Conservation (phyloP, 495 filamentous ascomycete genomes). For the Podospora conica region DNA sequence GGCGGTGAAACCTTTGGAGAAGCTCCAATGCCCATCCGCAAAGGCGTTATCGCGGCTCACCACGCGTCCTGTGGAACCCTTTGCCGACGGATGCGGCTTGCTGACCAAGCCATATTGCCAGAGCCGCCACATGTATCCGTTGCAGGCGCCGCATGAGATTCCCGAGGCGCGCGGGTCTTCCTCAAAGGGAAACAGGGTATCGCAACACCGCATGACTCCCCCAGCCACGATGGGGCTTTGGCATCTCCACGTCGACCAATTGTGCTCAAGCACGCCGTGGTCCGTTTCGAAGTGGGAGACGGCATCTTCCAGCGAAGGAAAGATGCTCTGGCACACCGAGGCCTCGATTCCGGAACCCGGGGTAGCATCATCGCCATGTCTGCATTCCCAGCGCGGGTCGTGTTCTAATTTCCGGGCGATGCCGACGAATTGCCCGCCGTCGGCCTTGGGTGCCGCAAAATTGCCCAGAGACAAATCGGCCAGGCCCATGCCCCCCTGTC, state of each 20-base stretch:
- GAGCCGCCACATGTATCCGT: background rate
- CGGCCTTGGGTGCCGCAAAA: background rate
- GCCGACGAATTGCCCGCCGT: background rate
- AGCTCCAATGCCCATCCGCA: background rate
- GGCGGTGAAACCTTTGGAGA: background rate
- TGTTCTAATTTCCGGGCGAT: slow-evolving; percentile 5
- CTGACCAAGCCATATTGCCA: slow-evolving; percentile 4
- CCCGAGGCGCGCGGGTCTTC: background rate
- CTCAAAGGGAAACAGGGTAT: background rate
- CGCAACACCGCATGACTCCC: background rate
- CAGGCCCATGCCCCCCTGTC: background rate
- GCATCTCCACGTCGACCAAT: slow-evolving; percentile 1
- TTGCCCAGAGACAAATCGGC: background rate
- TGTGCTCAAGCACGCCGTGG: background rate
- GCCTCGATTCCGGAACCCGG: background rate
- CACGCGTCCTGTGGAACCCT: background rate
- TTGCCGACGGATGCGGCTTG: background rate
- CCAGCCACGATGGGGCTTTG: background rate
- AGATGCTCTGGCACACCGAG: background rate
- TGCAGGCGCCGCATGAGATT: background rate
- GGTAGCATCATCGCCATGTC: background rate
- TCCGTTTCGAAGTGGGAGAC: background rate
- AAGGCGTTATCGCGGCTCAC: slow-evolving; percentile 4
- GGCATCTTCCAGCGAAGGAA: background rate
- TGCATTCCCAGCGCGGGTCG: slow-evolving; percentile 8